phyloP scores from a whole-genome alignment of 345 rosid genomes.

The Lumnitzera racemosa region DNA sequence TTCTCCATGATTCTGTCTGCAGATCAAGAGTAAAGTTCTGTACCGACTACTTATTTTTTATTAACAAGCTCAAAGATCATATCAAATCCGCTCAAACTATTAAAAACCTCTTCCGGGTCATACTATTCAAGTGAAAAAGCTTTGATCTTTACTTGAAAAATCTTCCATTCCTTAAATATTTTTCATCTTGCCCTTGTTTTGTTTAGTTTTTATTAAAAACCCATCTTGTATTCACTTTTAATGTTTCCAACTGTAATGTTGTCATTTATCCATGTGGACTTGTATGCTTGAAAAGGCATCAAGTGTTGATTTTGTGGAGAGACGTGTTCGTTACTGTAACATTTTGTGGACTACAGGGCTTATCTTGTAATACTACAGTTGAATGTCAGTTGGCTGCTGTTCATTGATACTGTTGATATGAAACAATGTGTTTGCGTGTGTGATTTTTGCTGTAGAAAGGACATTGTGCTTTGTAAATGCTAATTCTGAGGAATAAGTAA shows the following conservation, averaged over 20 bases:
- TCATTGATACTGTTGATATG: conserved; percentile 17
- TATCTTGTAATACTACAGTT: conserved; percentile 20
- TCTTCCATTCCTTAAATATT: too few species aligned
- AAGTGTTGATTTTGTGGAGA: conserved; percentile 12
- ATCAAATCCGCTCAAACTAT: not conserved
- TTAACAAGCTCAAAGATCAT: conserved; percentile 10
- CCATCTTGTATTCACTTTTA: too few species aligned
- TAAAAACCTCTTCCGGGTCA: conserved; percentile 13
- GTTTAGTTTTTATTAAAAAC: too few species aligned
- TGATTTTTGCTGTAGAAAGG: conserved; percentile 13
- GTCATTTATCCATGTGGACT: conserved; percentile 22
- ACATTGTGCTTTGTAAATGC: not conserved
- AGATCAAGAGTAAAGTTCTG: conserved; percentile 31
- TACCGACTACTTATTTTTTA: conserved; percentile 16
- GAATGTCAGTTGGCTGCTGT: conserved; percentile 20
- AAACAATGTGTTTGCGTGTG: conserved; percentile 20
- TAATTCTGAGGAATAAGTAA: conserved; percentile 6
- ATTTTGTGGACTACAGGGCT: conserved; percentile 14
- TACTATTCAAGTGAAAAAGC: not conserved
- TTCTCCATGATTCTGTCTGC: conserved; percentile 28
- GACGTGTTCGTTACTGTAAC: conserved; percentile 17
- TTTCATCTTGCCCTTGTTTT: not conserved
- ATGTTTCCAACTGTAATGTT: too few species aligned
- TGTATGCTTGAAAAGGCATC: conserved; percentile 25
- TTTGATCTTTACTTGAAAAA: too few species aligned